These are phyloP conservation scores for Leccinum subspadiceum DNA, from an alignment of 1,284 basidiomycete species.

Conservation along the genomic window DNA sequence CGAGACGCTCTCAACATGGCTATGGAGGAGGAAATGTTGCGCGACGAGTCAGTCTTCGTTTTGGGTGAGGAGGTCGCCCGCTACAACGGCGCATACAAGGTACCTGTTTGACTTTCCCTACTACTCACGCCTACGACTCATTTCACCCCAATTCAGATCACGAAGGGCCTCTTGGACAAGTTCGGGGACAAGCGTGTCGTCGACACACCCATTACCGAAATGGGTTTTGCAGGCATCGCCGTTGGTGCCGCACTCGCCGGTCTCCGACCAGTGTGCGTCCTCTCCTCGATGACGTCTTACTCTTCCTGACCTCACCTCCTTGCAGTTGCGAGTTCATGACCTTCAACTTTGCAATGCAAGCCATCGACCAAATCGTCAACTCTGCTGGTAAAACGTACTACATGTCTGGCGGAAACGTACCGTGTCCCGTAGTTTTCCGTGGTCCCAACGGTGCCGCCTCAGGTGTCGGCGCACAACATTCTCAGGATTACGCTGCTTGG, in stretches of 20 bases:
- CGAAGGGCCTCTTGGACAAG: conserved; percentile 98
- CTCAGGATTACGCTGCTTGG: conserved; percentile 92
- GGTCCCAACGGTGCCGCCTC: conserved; percentile 98
- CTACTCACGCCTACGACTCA: conserved; percentile 8
- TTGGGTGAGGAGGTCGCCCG: conserved; percentile 98
- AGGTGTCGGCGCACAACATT: conserved; percentile 94
- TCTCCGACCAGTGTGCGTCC: conserved; percentile 81
- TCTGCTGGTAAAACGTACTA: conserved; percentile 99
- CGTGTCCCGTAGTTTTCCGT: conserved; percentile 98
- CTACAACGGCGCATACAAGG: conserved; percentile 99
- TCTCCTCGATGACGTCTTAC: background rate
- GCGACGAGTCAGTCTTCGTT: conserved; percentile 94
- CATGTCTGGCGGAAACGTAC: conserved; percentile 99
- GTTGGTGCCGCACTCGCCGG: conserved; percentile 94
- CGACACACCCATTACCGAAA: conserved; percentile 97
- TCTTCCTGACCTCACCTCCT: conserved; percentile 9
- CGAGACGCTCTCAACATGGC: conserved; percentile 97
- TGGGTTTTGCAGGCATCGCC: conserved; percentile 97
- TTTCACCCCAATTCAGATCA: conserved; percentile 57
- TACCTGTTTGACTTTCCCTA: conserved; percentile 31
- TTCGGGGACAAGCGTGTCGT: conserved; percentile 99
- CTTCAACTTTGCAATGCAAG: conserved; percentile 95
- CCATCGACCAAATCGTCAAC: conserved; percentile 99
- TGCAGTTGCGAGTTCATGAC: conserved; percentile 98
- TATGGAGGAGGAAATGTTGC: conserved; percentile 99